Percentiles rank a stretch among this genome's conserved stretches.
phyloP scores from a whole-genome alignment of 2,329 filamentous ascomycete genomes.

The Chaetomium strumarium region DNA sequence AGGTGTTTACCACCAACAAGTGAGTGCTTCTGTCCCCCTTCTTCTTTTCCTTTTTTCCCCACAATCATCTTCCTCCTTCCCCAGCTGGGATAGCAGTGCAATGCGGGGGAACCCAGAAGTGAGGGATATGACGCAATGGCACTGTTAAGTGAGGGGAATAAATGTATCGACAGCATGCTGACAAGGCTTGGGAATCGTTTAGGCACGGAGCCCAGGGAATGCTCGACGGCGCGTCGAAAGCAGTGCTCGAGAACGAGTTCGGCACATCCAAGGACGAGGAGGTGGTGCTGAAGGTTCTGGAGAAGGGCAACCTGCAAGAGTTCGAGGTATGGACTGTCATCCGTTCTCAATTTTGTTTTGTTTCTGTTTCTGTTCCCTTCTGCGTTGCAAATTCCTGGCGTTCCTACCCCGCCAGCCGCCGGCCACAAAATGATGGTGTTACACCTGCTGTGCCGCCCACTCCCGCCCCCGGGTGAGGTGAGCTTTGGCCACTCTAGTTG shows the following conservation, averaged over 20 bases:
- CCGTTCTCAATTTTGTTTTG: background rate
- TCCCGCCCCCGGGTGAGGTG: background rate
- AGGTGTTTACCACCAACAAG: slow-evolving; percentile 87
- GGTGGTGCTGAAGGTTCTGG: slow-evolving; percentile 73
- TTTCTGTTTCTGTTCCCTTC: background rate
- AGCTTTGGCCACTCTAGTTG: background rate
- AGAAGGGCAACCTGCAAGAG: slow-evolving; percentile 65
- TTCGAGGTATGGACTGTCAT: slow-evolving; percentile 39
- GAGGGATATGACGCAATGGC: slow-evolving; percentile 1
- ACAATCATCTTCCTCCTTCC: background rate
- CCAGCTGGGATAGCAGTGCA: background rate
- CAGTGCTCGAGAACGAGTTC: slow-evolving; percentile 77
- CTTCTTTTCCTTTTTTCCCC: background rate
- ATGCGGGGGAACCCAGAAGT: background rate
- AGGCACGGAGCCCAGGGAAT: slow-evolving; percentile 84
- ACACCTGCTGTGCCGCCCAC: background rate
- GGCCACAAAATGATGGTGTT: background rate
- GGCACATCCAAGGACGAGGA: slow-evolving; percentile 75
- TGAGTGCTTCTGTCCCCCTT: slow-evolving; percentile 42
- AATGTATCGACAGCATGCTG: background rate
- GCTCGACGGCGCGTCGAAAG: slow-evolving; percentile 69
- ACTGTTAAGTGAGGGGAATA: background rate
- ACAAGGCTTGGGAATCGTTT: background rate
- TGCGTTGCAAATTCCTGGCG: background rate
- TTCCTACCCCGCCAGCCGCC: background rate